A percentile compares a stretch with the other conserved stretches of the same genome.
These are phyloP conservation scores for Chlorociboria aeruginascens DNA, from an alignment of 495 filamentous ascomycete species.

Conservation along the genomic window DNA sequence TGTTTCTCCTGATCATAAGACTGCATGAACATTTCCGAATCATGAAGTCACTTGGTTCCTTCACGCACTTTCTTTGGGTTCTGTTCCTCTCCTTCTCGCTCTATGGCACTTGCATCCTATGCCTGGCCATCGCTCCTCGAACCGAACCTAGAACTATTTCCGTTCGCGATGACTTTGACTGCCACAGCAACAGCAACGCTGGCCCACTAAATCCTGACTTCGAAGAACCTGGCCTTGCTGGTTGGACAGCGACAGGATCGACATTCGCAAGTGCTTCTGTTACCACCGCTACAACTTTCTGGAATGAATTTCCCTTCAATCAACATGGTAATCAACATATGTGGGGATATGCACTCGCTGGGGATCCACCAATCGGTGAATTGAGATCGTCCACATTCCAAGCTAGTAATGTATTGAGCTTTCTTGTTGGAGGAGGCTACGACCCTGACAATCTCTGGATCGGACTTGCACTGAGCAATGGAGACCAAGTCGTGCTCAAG, in stretches of 20 bases:
- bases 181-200: too few species aligned
- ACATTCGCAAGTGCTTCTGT: slow-evolving; percentile 6
- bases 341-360: slow-evolving; percentile 8
- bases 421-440: slow-evolving; percentile 11
- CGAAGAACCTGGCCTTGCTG: slow-evolving; percentile 6
- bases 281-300: slow-evolving; percentile 4
- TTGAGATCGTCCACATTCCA: slow-evolving; percentile 7
- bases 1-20: too few species aligned
- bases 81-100: too few species aligned
- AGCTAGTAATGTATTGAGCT: slow-evolving; percentile 13
- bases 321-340: slow-evolving; percentile 7
- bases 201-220: slow-evolving; percentile 12
- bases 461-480: slow-evolving; percentile 3
- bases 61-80: too few species aligned
- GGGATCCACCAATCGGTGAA: slow-evolving; percentile 2
- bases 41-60: too few species aligned
- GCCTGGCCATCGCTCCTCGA: too few species aligned
- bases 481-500: slow-evolving; percentile 1
- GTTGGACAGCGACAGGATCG: slow-evolving; percentile 11
- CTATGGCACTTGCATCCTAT: too few species aligned
- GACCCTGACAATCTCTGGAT: slow-evolving; percentile 7
- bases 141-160: too few species aligned
- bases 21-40: too few species aligned
- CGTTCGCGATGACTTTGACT: too few species aligned
- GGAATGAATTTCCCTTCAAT: slow-evolving; percentile 7